A percentile compares a stretch with the other conserved stretches of the same genome.
phyloP scores from a whole-genome alignment of 164 flowering plant genomes.

The Vitis riparia region DNA sequence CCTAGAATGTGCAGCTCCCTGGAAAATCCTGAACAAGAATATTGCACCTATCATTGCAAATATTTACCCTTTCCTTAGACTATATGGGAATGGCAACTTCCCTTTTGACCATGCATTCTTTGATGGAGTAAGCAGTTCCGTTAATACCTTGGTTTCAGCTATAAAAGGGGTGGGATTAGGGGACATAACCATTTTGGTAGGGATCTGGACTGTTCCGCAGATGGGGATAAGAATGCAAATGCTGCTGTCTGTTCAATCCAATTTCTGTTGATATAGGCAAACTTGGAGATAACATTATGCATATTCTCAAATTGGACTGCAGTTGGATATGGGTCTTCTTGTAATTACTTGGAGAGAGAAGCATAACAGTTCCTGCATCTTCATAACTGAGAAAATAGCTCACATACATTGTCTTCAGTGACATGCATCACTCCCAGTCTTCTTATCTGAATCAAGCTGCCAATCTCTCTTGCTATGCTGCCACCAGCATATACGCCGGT shows the following conservation, averaged over 20 bases:
- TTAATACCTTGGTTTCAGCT: constrained; percentile 67
- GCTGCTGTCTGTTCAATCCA: constrained; percentile 64
- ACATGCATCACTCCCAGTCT: neutral
- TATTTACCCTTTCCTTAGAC: constrained; percentile 90
- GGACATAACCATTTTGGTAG: constrained; percentile 62
- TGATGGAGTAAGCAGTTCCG: constrained; percentile 51
- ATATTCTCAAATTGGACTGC: constrained; percentile 64
- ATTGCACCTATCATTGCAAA: constrained; percentile 74
- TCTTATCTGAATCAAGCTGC: constrained; percentile 10
- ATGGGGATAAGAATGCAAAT: constrained; percentile 63
- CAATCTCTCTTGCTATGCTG: constrained; percentile 20
- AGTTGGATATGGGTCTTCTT: constrained; percentile 63
- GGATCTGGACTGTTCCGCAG: constrained; percentile 95
- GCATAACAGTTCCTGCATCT: neutral
- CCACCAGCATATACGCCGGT: constrained; percentile 22
- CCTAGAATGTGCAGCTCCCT: constrained; percentile 45
- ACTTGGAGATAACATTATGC: constrained; percentile 49
- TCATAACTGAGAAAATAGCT: too few relatives aligned
- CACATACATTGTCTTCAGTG: too few relatives aligned
- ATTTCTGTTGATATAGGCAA: constrained; percentile 28
- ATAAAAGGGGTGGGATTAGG: constrained; percentile 57
- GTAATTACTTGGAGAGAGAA: constrained; percentile 47
- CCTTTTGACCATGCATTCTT: constrained; percentile 87
- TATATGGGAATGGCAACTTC: constrained; percentile 61
- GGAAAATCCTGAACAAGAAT: constrained; percentile 32